These are phyloP conservation scores for Tulasnella calospora DNA, from an alignment of 768 basidiomycete genomes.

Conservation along the genomic window DNA sequence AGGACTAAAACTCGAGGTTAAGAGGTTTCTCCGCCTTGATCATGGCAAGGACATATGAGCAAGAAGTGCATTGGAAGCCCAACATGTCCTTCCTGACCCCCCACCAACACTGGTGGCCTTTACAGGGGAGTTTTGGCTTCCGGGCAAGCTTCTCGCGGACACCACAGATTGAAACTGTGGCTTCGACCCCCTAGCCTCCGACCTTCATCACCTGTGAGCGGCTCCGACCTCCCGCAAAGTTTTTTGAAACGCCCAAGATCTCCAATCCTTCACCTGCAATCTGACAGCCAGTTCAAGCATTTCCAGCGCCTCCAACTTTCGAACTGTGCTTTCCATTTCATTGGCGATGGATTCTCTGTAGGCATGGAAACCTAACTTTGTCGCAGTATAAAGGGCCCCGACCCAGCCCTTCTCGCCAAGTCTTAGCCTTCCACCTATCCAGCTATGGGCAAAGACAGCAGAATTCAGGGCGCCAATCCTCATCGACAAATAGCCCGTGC, in stretches of 20 bases:
- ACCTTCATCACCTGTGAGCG: no score
- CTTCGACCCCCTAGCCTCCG: no score
- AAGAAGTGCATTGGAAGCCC: neutral
- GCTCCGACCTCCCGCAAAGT: neutral
- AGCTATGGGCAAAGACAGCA: neutral
- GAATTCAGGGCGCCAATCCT: neutral
- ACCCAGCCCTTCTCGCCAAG: neutral
- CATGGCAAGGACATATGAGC: neutral
- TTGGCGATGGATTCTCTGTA: neutral
- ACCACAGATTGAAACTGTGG: neutral
- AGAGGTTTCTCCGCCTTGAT: neutral
- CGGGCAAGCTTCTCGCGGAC: neutral
- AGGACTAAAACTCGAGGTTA: neutral
- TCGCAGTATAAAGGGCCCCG: neutral
- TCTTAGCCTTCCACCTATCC: neutral
- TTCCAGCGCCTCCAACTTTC: neutral
- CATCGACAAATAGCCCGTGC: neutral
- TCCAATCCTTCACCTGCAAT: neutral
- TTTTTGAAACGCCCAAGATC: neutral
- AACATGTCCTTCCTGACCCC: neutral
- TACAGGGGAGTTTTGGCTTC: no score
- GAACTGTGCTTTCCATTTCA: neutral
- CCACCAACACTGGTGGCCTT: neutral
- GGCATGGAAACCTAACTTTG: neutral
- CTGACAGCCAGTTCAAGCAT: neutral